Conservation (phyloP, 2,329 filamentous ascomycete species). For the Cryphonectria naterciae region DNA sequence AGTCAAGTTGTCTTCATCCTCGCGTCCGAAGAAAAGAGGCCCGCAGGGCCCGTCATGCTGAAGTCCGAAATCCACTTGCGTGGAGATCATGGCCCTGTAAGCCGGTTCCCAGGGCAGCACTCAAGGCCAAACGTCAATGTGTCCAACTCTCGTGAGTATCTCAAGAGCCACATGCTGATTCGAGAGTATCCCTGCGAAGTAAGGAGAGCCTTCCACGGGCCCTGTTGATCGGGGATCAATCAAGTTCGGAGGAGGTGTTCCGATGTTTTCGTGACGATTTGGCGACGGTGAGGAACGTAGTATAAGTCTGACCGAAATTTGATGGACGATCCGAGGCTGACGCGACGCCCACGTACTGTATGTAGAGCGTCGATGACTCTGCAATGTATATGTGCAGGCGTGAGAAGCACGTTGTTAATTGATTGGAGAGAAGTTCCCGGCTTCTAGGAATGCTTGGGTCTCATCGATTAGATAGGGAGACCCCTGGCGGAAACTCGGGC, state of each 20-base stretch:
- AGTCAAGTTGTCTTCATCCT: background rate
- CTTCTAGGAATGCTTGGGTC: conserved; percentile 9
- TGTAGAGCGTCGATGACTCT: background rate
- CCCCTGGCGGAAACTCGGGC: conserved; percentile 18
- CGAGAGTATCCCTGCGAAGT: background rate
- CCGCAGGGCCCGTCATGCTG: background rate
- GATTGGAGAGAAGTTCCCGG: conserved; percentile 25
- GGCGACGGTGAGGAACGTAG: background rate
- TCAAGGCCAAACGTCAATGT: background rate
- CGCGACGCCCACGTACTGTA: background rate
- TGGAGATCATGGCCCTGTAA: background rate
- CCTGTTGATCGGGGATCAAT: background rate
- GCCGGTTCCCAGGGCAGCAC: background rate
- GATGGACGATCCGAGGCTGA: background rate
- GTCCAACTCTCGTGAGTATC: background rate
- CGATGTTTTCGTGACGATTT: background rate
- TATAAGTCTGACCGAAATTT: background rate
- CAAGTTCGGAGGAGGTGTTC: conserved; percentile 7
- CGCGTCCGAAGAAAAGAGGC: background rate
- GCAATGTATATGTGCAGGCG: conserved; percentile 7
- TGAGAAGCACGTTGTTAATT: conserved; percentile 25
- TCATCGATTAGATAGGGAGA: conserved; percentile 8
- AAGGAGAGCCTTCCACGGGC: background rate
- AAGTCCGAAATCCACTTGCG: too few species aligned
- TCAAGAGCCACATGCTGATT: background rate